A percentile compares a stretch with the other conserved stretches of the same genome.
Evolutionary conservation across 108 stramenopile genomes (phyloP).

Genomic region (Cylindrotheca fusiformis): DNA sequence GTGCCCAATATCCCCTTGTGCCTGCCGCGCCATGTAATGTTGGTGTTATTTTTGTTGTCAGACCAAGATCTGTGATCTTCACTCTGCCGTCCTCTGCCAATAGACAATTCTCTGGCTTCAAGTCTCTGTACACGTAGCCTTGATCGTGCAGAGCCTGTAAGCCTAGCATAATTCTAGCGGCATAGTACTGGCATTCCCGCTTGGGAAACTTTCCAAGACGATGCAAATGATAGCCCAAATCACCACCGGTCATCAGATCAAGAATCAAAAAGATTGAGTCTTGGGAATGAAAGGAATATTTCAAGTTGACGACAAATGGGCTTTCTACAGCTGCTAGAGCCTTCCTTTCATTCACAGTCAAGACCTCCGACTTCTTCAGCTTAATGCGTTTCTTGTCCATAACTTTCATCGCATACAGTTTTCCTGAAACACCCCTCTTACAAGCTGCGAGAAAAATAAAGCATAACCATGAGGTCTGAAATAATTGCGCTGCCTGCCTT

Average conservation of each 20-base stretch:
- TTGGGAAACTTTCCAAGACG: slow-evolving; percentile 73
- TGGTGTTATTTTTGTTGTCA: slow-evolving; percentile 87
- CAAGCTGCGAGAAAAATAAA: slow-evolving; percentile 72
- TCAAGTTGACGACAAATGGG: slow-evolving; percentile 95
- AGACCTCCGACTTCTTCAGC: slow-evolving; percentile 83
- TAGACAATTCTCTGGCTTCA: slow-evolving; percentile 96
- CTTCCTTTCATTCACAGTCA: slow-evolving; percentile 88
- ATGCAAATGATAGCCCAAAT: slow-evolving; percentile 81
- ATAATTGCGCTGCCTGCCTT: too few species aligned
- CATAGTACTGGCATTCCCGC: slow-evolving; percentile 82
- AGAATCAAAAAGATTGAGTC: slow-evolving; percentile 91
- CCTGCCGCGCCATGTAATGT: slow-evolving; percentile 83
- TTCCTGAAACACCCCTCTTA: slow-evolving; percentile 93
- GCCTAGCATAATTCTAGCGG: slow-evolving; percentile 90
- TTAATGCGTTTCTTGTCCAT: slow-evolving; percentile 97
- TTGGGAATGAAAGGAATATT: slow-evolving; percentile 91
- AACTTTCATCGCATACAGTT: slow-evolving; percentile 97
- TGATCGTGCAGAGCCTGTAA: slow-evolving; percentile 87
- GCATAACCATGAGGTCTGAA: too few species aligned
- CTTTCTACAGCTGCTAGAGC: slow-evolving; percentile 80
- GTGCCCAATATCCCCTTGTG: slow-evolving; percentile 94
- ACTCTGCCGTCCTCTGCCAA: slow-evolving; percentile 88
- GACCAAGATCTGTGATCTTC: slow-evolving; percentile 90
- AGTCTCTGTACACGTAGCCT: slow-evolving; percentile 88
- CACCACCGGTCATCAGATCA: slow-evolving; percentile 97